phyloP scores from a whole-genome alignment of 306 rosid genomes.

The Pueraria montana region DNA sequence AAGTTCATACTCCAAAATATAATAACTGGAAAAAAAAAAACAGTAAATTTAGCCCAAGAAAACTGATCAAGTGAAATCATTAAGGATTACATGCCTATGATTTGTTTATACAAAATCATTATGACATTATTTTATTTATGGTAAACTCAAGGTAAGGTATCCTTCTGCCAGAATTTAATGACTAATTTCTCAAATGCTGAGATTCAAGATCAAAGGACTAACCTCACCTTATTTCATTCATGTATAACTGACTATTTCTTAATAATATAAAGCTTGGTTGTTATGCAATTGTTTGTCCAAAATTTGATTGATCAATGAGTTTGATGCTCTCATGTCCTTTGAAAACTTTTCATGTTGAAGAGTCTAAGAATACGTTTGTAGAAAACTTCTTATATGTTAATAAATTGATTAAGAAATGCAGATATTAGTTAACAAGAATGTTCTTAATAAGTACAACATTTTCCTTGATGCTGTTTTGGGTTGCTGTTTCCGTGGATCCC shows the following conservation, averaged over 20 bases:
- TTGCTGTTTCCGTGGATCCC: slow-evolving; percentile 59
- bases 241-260: background rate
- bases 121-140: background rate
- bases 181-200: too few relatives aligned
- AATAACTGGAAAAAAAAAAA: background rate
- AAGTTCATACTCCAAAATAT: background rate
- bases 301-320: background rate
- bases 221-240: background rate
- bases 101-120: background rate
- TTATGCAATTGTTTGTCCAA: background rate
- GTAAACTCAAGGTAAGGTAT: too few relatives aligned
- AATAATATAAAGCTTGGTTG: background rate
- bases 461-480: slow-evolving; percentile 50
- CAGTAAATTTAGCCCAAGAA: background rate
- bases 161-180: too few relatives aligned
- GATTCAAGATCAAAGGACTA: too few relatives aligned
- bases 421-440: slow-evolving; percentile 29
- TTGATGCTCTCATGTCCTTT: background rate
- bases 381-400: background rate
- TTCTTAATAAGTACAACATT: slow-evolving; percentile 32
- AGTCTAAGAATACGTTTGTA: background rate
- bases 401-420: background rate
- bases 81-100: background rate
- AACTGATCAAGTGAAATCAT: background rate
- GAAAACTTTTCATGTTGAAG: slow-evolving; percentile 20